Evolutionary conservation across 306 rosid genomes (phyloP).

Genomic region (Cucurbita moschata): DNA sequence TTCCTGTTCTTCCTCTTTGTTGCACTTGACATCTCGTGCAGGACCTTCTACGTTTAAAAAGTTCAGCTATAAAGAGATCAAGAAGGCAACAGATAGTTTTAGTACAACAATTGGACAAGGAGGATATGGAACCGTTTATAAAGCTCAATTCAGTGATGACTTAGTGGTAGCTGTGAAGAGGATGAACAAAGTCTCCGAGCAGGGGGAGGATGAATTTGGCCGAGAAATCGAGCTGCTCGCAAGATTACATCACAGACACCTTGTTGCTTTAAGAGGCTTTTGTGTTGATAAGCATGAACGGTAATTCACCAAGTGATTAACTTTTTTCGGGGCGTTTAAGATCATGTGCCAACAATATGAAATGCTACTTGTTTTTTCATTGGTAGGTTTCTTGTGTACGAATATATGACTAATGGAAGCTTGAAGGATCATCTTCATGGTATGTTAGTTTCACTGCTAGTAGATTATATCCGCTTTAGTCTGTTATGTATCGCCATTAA

Average conservation of each 20-base stretch:
- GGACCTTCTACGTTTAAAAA: constrained; percentile 69
- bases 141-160: constrained; percentile 71
- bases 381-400: constrained; percentile 87
- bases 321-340: constrained; percentile 10
- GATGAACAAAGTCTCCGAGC: constrained; percentile 73
- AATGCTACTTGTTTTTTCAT: constrained; percentile 13
- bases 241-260: constrained; percentile 91
- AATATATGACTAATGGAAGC: constrained; percentile 97
- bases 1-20: neutral
- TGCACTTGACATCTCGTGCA: constrained; percentile 17
- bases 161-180: constrained; percentile 67
- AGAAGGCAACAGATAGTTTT: constrained; percentile 73
- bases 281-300: constrained; percentile 66
- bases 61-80: constrained; percentile 80
- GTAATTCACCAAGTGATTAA: constrained; percentile 19
- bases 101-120: constrained; percentile 77
- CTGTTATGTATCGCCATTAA: no score
- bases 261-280: constrained; percentile 78
- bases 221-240: constrained; percentile 89
- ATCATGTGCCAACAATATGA: constrained; percentile 8
- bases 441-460: constrained; percentile 33
- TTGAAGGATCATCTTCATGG: constrained; percentile 96
- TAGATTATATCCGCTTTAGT: no score
- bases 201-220: constrained; percentile 83
- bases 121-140: constrained; percentile 91